A percentile compares a stretch with the other conserved stretches of the same genome.
Conservation (phyloP, 371 early-diverging fungal species). For the Rhizopus microsporus region DNA sequence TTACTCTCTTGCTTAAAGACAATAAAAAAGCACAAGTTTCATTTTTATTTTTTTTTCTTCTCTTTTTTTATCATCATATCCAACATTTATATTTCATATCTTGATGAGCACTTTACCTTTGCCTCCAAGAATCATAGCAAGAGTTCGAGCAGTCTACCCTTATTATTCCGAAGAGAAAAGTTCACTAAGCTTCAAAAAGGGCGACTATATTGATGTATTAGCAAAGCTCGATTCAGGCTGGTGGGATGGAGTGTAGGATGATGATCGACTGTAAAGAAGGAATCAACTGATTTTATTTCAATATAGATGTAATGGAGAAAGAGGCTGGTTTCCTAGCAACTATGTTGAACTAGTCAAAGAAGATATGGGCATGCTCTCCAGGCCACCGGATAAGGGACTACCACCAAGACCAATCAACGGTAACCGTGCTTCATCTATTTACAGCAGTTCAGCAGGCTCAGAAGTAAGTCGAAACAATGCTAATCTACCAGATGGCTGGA, state of each 20-base stretch:
- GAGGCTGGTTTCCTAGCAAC: constrained; percentile 87
- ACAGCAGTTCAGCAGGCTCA: constrained; percentile 8
- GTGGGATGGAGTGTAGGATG: constrained; percentile 74
- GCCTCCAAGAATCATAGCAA: constrained; percentile 32
- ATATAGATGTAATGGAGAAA: constrained; percentile 43
- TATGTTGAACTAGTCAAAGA: constrained; percentile 64
- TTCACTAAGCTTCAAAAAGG: constrained; percentile 73
- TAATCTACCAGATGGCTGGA: constrained; percentile 46
- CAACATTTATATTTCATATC: constrained; percentile 33
- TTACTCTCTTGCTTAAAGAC: background rate
- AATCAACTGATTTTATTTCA: no score
- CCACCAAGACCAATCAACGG: constrained; percentile 2
- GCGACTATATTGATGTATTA: constrained; percentile 82
- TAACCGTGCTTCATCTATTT: background rate
- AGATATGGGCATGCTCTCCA: background rate
- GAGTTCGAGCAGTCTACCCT: constrained; percentile 72
- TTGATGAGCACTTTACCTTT: constrained; percentile 28
- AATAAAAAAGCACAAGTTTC: background rate
- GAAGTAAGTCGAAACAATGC: constrained; percentile 17
- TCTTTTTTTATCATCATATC: background rate
- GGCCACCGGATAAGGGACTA: constrained; percentile 1
- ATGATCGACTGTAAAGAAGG: no score
- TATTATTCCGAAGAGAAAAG: constrained; percentile 71
- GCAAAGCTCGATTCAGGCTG: constrained; percentile 85
- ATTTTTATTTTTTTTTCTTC: constrained; percentile 7